A percentile compares a stretch with the other conserved stretches of the same genome.
phyloP scores from a whole-genome alignment of 352 stramenopile species.

The Globisporangium splendens region DNA sequence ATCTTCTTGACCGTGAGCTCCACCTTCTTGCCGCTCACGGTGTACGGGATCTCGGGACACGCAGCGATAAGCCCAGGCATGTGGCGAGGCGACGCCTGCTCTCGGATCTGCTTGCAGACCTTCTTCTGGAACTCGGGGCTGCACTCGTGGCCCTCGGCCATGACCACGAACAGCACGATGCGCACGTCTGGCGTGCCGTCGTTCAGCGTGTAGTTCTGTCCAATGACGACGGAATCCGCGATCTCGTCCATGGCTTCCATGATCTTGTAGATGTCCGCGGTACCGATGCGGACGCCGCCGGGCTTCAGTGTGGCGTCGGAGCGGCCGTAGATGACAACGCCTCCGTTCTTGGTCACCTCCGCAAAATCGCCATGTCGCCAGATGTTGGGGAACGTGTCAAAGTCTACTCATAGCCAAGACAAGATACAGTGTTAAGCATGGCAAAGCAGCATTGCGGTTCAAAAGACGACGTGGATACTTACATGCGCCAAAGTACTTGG shows the following conservation, averaged over 20 bases:
- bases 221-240: slow-evolving; percentile 64
- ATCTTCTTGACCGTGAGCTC: slow-evolving; percentile 81
- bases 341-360: slow-evolving; percentile 54
- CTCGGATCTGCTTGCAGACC: slow-evolving; percentile 50
- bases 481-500: slow-evolving; percentile 78
- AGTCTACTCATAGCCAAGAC: slow-evolving; percentile 38
- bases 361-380: slow-evolving; percentile 86
- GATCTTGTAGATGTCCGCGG: slow-evolving; percentile 80
- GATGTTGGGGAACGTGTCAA: slow-evolving; percentile 69
- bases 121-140: slow-evolving; percentile 47
- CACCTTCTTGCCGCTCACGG: slow-evolving; percentile 78
- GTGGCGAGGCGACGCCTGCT: slow-evolving; percentile 63
- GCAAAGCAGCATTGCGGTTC: background rate
- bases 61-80: slow-evolving; percentile 56
- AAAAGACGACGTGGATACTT: slow-evolving; percentile 22
- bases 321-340: slow-evolving; percentile 73
- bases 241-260: slow-evolving; percentile 64
- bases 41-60: slow-evolving; percentile 74
- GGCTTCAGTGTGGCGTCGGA: slow-evolving; percentile 79
- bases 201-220: slow-evolving; percentile 54
- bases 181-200: slow-evolving; percentile 70
- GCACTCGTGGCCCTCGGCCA: slow-evolving; percentile 34
- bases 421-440: background rate
- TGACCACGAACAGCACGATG: slow-evolving; percentile 74
- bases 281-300: slow-evolving; percentile 72